Evolutionary conservation across 179 eudicot genomes (phyloP).

Genomic region (Spinacia oleracea): DNA sequence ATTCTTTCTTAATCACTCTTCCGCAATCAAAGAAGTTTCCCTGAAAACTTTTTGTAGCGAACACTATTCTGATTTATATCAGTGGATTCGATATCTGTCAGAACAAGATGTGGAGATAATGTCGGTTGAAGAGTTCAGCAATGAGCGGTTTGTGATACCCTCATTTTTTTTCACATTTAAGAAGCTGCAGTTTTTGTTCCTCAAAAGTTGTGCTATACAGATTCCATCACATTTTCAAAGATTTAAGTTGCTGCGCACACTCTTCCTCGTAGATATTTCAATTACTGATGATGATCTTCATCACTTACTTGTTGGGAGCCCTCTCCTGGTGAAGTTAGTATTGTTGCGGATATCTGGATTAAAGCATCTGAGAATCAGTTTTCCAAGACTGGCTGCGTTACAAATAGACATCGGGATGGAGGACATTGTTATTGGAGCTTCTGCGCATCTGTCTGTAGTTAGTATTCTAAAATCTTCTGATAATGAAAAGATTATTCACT

Average conservation of each 20-base stretch:
- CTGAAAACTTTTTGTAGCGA: slow-evolving; percentile 6
- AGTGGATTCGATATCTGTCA: slow-evolving; percentile 17
- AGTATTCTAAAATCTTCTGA: background rate
- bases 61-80: slow-evolving; percentile 17
- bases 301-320: slow-evolving; percentile 13
- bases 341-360: background rate
- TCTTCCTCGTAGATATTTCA: background rate
- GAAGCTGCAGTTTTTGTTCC: background rate
- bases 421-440: background rate
- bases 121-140: background rate
- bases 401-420: background rate
- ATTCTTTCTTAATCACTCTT: slow-evolving; percentile 8
- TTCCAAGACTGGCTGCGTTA: background rate
- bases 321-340: slow-evolving; percentile 10
- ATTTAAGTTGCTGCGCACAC: background rate
- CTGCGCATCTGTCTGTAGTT: background rate
- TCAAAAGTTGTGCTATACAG: slow-evolving; percentile 15
- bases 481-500: background rate
- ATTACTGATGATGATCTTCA: slow-evolving; percentile 17
- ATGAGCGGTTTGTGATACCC: slow-evolving; percentile 4
- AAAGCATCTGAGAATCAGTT: slow-evolving; percentile 12
- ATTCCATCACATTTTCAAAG: slow-evolving; percentile 14
- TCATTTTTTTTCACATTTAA: slow-evolving; percentile 13
- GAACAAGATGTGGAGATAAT: slow-evolving; percentile 1
- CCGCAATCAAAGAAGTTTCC: slow-evolving; percentile 8